These are phyloP conservation scores for Stygiomarasmius scandens DNA, from an alignment of 1,284 basidiomycete species.

Conservation along the genomic window DNA sequence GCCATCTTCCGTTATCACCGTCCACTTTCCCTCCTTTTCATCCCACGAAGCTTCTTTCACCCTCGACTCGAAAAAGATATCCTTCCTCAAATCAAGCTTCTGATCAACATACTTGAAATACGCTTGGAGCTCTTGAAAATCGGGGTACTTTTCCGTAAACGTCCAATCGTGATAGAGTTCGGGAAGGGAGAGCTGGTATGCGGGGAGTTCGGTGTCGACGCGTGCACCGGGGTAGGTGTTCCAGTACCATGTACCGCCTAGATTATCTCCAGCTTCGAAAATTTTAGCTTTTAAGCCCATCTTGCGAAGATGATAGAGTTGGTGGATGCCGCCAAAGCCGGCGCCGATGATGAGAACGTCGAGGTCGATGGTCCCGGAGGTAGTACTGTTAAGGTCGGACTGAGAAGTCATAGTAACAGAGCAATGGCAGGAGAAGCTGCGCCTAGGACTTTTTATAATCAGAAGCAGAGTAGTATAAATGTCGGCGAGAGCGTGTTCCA, in stretches of 20 bases:
- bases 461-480: too few relatives aligned
- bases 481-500: too few relatives aligned
- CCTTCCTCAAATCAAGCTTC: slow-evolving; percentile 28
- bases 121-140: slow-evolving; percentile 21
- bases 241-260: slow-evolving; percentile 6
- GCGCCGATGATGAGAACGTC: slow-evolving; percentile 14
- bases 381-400: too few relatives aligned
- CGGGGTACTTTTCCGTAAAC: slow-evolving; percentile 27
- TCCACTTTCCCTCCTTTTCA: slow-evolving; percentile 22
- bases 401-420: too few relatives aligned
- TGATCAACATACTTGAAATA: slow-evolving; percentile 28
- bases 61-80: slow-evolving; percentile 27
- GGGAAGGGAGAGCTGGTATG: slow-evolving; percentile 23
- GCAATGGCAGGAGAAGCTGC: too few relatives aligned
- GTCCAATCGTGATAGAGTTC: slow-evolving; percentile 31
- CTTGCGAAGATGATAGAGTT: slow-evolving; percentile 10
- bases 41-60: slow-evolving; percentile 25
- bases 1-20: slow-evolving; percentile 23
- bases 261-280: neutral
- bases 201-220: slow-evolving; percentile 13
- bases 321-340: slow-evolving; percentile 14
- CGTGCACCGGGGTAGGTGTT: slow-evolving; percentile 10
- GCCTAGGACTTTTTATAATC: too few relatives aligned
- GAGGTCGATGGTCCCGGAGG: neutral
- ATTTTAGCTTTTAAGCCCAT: slow-evolving; percentile 5